A percentile compares a stretch with the other conserved stretches of the same genome.
These are phyloP conservation scores for Pezicula rhizophila DNA, from an alignment of 2,329 filamentous ascomycete species.

Conservation along the genomic window DNA sequence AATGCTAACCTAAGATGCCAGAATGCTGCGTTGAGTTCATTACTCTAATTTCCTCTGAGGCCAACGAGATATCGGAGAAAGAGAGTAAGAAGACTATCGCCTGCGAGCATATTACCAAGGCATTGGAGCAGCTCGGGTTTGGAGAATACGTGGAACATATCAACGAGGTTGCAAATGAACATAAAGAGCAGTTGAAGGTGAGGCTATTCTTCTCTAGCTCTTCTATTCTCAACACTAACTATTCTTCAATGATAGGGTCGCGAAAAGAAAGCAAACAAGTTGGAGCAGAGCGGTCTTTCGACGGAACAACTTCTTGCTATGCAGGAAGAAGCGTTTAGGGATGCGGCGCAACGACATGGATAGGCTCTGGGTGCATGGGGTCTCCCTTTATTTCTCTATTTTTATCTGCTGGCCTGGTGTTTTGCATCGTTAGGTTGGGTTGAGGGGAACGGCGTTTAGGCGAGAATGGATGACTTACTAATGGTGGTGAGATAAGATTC, in stretches of 20 bases:
- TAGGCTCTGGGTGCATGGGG: slow-evolving; percentile 3
- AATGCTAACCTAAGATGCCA: too few relatives aligned
- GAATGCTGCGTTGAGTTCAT: slow-evolving; percentile 99
- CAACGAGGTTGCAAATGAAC: slow-evolving; percentile 77
- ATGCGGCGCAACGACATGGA: slow-evolving; percentile 43
- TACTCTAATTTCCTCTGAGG: slow-evolving; percentile 95
- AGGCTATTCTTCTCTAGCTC: slow-evolving; percentile 19
- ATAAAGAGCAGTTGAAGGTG: slow-evolving; percentile 91
- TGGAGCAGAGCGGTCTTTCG: slow-evolving; percentile 87
- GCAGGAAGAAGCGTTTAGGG: slow-evolving; percentile 87
- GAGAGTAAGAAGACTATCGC: slow-evolving; percentile 99
- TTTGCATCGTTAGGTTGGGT: not conserved
- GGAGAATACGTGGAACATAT: slow-evolving; percentile 87
- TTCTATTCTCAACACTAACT: slow-evolving; percentile 4
- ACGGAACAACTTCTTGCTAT: slow-evolving; percentile 84
- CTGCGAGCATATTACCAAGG: slow-evolving; percentile 94
- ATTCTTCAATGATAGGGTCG: slow-evolving; percentile 54
- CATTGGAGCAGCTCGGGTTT: slow-evolving; percentile 87
- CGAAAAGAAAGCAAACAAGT: slow-evolving; percentile 96
- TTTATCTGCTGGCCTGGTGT: slow-evolving; percentile 12
- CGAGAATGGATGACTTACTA: too few relatives aligned
- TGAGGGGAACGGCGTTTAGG: not conserved
- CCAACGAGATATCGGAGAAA: slow-evolving; percentile 97
- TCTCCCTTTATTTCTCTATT: slow-evolving; percentile 16
- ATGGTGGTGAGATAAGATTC: not conserved